Evolutionary conservation across 148 eudicot genomes (phyloP), one percentile per base, ranked within the genome.

Genomic region (Heliosperma pusillum): DNA sequence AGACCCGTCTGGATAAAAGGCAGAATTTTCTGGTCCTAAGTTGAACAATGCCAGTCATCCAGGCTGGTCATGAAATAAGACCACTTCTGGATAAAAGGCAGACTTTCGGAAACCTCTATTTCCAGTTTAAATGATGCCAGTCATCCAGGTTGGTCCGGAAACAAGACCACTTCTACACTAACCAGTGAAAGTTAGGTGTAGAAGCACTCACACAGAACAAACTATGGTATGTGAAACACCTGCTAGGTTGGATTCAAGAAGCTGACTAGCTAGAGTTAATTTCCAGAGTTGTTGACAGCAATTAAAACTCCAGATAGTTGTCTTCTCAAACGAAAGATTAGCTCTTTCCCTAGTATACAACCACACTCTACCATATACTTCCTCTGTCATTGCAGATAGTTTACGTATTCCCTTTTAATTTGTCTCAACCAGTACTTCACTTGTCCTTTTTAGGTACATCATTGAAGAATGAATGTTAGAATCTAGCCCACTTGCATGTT

Each of bases 201-300:
- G 76, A 66, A 73, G 76, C 50, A 57, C 53, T 57, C 72, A 72
- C 33, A 53, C 26, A 58, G 22, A 61, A 72, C 59, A 67, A 61
- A 42, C 33, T 58, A 58, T 78, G 77, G 60, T 74, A 79, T 73
- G 81, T 79, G 81, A 79, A 67, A 79, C 77, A 59, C 62, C 67
- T 26, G 50, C 77, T 67, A 59, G 73, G 77, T 78, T 74, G 69
- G 52, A 63, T 63, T 63, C 59, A 74, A 69, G 45, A 71, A 75
- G 79, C 70, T 76, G 69, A 78, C 78, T 69, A 83, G 44, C 72
- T 78, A 83, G 67, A 80, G 83, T 72, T 71, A 22, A 67, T 80
- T 76, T 76, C 65, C 52, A 29, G 69, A 59, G 36, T 2, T 20
- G 45, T 30, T 50, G 36, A 29, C 20, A 21, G 21, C 21, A 64